Evolutionary conservation across 495 filamentous ascomycete species (phyloP).

Genomic region (Neurospora discreta): DNA sequence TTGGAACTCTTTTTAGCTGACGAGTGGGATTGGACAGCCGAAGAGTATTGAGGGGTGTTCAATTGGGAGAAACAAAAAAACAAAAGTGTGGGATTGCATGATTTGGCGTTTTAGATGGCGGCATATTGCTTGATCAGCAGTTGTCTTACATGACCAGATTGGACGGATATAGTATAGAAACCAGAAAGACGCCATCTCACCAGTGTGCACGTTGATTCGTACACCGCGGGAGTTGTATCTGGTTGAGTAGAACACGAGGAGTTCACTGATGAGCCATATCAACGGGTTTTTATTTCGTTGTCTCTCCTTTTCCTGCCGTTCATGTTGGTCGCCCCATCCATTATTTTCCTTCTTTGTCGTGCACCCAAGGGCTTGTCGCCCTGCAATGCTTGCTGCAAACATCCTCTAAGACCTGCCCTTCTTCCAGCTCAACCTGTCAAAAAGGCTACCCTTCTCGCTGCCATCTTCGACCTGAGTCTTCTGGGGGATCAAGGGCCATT

Average conservation of each 20-base stretch:
- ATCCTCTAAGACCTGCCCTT: neutral
- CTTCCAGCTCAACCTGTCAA: neutral
- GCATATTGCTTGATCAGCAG: neutral
- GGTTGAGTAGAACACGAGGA: neutral
- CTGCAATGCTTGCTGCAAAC: neutral
- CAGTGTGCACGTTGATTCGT: too few species aligned
- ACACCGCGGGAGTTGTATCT: neutral
- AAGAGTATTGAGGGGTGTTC: constrained; percentile 14
- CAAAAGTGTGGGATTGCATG: neutral
- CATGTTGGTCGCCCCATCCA: neutral
- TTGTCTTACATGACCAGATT: neutral
- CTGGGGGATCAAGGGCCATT: constrained; percentile 47
- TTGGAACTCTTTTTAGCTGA: constrained; percentile 46
- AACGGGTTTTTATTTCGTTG: neutral
- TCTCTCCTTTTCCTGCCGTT: neutral
- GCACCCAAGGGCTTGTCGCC: neutral
- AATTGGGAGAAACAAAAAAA: neutral
- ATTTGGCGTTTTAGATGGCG: neutral
- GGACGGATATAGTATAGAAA: neutral
- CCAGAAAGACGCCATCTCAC: neutral
- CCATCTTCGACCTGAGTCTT: constrained; percentile 7
- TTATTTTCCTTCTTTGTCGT: neutral
- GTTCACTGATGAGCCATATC: neutral
- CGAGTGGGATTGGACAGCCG: constrained; percentile 48
- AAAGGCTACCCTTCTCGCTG: neutral